Percentiles rank a stretch among this genome's conserved stretches.
Evolutionary conservation across 139 green algal genomes (phyloP).

Genomic region (Penium margaritaceum): DNA sequence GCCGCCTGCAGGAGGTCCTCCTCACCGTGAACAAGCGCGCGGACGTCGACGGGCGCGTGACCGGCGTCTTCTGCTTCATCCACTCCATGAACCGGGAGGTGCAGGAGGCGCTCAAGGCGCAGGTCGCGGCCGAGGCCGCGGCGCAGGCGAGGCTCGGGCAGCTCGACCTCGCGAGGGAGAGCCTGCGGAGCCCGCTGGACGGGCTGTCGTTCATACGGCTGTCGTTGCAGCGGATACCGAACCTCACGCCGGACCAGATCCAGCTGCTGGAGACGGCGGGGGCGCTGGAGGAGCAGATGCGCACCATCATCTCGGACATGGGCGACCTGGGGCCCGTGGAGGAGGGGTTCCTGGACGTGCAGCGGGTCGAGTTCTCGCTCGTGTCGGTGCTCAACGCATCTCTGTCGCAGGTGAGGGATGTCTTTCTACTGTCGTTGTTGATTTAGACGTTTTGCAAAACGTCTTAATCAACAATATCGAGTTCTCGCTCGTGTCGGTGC

Average conservation of each 20-base stretch:
- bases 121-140: slow-evolving; percentile 20
- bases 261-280: slow-evolving; percentile 30
- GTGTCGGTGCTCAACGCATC: background rate
- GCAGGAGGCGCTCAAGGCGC: slow-evolving; percentile 14
- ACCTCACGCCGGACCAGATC: slow-evolving; percentile 21
- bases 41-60: slow-evolving; percentile 26
- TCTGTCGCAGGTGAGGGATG: background rate
- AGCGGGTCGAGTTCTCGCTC: background rate
- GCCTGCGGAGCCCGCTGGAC: slow-evolving; percentile 22
- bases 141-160: slow-evolving; percentile 18
- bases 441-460: too few relatives aligned
- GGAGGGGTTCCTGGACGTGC: slow-evolving; percentile 11
- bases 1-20: background rate
- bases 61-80: slow-evolving; percentile 44
- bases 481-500: background rate
- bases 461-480: too few relatives aligned
- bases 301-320: slow-evolving; percentile 29
- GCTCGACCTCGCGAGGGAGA: slow-evolving; percentile 18
- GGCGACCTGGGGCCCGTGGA: slow-evolving; percentile 18
- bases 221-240: slow-evolving; percentile 3
- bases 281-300: slow-evolving; percentile 31
- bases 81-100: slow-evolving; percentile 10
- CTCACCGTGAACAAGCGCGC: slow-evolving; percentile 32
- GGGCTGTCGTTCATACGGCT: slow-evolving; percentile 14
- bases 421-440: too few relatives aligned